Conservation (phyloP, 441 rosid genomes). For the Populus hybrid region DNA sequence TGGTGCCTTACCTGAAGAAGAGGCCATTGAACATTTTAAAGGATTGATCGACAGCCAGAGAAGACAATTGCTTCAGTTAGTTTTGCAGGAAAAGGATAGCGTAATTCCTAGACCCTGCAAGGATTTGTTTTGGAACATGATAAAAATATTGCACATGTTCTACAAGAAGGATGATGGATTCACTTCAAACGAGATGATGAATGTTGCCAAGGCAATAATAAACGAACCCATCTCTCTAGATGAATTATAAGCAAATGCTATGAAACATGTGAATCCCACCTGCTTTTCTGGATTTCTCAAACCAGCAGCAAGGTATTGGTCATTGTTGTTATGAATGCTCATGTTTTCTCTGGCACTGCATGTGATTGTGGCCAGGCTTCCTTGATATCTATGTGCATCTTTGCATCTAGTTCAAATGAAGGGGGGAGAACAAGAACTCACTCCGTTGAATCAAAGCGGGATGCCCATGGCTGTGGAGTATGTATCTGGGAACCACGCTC, state of each 20-base stretch:
- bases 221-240: conserved; percentile 35
- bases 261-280: neutral
- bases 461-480: no score
- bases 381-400: neutral
- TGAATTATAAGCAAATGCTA: conserved; percentile 13
- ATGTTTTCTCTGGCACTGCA: neutral
- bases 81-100: conserved; percentile 49
- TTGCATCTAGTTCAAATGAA: no score
- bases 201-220: conserved; percentile 46
- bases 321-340: neutral
- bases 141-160: conserved; percentile 59
- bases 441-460: neutral
- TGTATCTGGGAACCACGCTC: neutral
- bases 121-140: conserved; percentile 77
- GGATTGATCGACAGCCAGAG: conserved; percentile 28
- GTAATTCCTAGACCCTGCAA: conserved; percentile 62
- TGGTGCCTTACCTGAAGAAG: conserved; percentile 32
- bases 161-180: conserved; percentile 79
- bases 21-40: conserved; percentile 34
- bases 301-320: neutral
- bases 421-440: no score
- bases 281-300: neutral
- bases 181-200: conserved; percentile 45
- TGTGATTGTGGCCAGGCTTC: neutral
- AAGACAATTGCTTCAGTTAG: conserved; percentile 49